Conservation (phyloP, 2,329 filamentous ascomycete species). For the Phialocephala sp. region DNA sequence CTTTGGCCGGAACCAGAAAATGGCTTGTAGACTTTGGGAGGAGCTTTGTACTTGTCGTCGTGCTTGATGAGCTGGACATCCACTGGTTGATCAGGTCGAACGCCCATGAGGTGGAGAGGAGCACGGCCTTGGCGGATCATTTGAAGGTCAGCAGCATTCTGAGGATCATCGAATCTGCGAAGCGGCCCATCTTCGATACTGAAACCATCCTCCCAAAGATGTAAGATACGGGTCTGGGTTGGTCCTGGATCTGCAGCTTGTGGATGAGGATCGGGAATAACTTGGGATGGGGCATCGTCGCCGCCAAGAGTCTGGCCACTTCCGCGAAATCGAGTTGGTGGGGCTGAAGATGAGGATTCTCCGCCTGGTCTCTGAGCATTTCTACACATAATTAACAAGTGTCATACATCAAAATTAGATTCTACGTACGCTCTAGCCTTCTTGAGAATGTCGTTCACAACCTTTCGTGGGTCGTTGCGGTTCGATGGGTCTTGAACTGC, state of each 20-base stretch:
- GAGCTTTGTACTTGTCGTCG: constrained; percentile 73
- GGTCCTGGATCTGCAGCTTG: constrained; percentile 38
- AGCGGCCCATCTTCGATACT: constrained; percentile 83
- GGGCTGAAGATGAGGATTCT: constrained; percentile 56
- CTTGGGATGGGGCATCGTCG: constrained; percentile 73
- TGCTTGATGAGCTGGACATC: constrained; percentile 78
- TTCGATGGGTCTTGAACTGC: constrained; percentile 66
- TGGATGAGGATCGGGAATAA: constrained; percentile 66
- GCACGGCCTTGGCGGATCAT: constrained; percentile 81
- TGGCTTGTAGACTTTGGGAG: constrained; percentile 77
- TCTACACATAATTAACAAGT: constrained; percentile 46
- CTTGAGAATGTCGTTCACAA: constrained; percentile 68
- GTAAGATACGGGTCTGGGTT: constrained; percentile 69
- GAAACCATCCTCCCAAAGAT: constrained; percentile 85
- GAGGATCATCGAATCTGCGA: constrained; percentile 78
- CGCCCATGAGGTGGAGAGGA: constrained; percentile 78
- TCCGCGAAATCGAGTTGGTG: constrained; percentile 66
- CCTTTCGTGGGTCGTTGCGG: constrained; percentile 55
- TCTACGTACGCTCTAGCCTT: constrained; percentile 63
- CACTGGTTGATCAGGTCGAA: constrained; percentile 74
- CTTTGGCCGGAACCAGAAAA: constrained; percentile 75
- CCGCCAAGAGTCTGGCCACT: constrained; percentile 78
- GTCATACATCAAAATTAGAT: not conserved
- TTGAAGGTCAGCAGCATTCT: constrained; percentile 71
- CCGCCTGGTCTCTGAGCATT: constrained; percentile 64